Base-by-base conservation (phyloP, 805 yeast species). In the Wickerhamomyces mucosus region DNA sequence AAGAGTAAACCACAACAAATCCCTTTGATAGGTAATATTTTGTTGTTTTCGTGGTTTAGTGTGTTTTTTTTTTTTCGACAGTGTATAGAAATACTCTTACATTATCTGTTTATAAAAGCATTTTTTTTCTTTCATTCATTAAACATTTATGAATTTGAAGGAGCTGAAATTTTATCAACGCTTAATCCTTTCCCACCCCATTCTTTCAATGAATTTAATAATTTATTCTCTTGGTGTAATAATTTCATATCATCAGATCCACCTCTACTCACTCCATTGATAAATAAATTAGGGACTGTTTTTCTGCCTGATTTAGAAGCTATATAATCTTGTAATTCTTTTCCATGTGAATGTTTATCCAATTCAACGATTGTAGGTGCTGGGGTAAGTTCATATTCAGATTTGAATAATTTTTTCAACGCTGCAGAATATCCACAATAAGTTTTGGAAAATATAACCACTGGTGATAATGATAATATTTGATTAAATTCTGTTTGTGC, bases 281-380 rank as follows among this genome's bases (percentile, higher is more conserved):
- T 70, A 33, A 84, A 64, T 15, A 92, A 70, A 51, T 92, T 92
- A 17, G 98, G 98, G 11, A 92, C 98, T 0, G 97, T 89, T 18
- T 59, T 59, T 44, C 96, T 74, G 6, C 92, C 94, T 5, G 95
- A 74, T 35, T 67, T 55, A 31, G 66, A 61, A 13, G 67, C 78
- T 32, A 92, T 65, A 54, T 79, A 78, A 13, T 63, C 70, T 56
- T 88, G 96, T 38, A 92, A 65, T 39, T 70, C 79, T 3, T 59
- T 53, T 2, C 96, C 96, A 51, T 84, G 68, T 30, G 68, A 64
- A 53, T 85, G 94, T 46, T 65, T 66, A 56, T 89, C 96, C 32
- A 89, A 64, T 51, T 89, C 97, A 13, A 89, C 83, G 33, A 82
- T 67, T 6, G 64, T 48, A 3, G 85, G 88, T 20, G 64, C 58